Percentiles rank a stretch among this genome's conserved stretches.
These are phyloP conservation scores for sorghum (Sorghum bicolor) DNA, from an alignment of 176 grass and related monocot species.

Conservation along the genomic window DNA sequence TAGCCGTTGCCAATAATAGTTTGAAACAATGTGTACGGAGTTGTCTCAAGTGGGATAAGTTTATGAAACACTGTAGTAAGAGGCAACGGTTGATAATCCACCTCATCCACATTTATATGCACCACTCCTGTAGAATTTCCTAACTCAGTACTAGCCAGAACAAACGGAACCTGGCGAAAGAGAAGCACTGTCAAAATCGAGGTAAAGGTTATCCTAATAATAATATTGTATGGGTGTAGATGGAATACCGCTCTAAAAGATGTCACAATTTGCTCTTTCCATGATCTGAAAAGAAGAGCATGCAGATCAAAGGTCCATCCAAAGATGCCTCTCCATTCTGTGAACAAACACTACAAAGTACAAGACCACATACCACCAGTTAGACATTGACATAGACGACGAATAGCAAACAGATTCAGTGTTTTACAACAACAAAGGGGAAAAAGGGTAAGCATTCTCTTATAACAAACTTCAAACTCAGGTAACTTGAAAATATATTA, in stretches of 20 bases:
- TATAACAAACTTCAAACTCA: neutral
- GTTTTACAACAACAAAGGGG: conserved; percentile 1
- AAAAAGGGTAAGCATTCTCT: neutral
- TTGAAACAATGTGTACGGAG: conserved; percentile 85
- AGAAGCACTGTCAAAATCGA: conserved; percentile 10
- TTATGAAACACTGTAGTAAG: conserved; percentile 87
- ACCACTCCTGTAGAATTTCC: conserved; percentile 38
- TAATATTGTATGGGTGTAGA: conserved; percentile 19
- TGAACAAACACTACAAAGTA: conserved; percentile 72
- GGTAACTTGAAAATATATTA: neutral
- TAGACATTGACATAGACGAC: conserved; percentile 3
- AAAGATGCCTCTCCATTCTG: conserved; percentile 93
- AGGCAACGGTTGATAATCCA: conserved; percentile 57
- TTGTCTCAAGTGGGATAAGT: conserved; percentile 66
- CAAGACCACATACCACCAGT: conserved; percentile 30
- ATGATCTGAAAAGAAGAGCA: conserved; percentile 69
- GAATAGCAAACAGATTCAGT: neutral
- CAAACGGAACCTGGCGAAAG: conserved; percentile 66
- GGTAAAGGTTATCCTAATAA: neutral
- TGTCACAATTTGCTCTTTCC: conserved; percentile 69
- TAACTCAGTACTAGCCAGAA: conserved; percentile 49
- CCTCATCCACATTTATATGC: conserved; percentile 64
- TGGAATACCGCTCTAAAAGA: conserved; percentile 61
- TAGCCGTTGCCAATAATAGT: conserved; percentile 82
- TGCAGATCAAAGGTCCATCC: conserved; percentile 92